Evolutionary conservation across 345 rosid species (phyloP).

Genomic region (Microcos paniculata): DNA sequence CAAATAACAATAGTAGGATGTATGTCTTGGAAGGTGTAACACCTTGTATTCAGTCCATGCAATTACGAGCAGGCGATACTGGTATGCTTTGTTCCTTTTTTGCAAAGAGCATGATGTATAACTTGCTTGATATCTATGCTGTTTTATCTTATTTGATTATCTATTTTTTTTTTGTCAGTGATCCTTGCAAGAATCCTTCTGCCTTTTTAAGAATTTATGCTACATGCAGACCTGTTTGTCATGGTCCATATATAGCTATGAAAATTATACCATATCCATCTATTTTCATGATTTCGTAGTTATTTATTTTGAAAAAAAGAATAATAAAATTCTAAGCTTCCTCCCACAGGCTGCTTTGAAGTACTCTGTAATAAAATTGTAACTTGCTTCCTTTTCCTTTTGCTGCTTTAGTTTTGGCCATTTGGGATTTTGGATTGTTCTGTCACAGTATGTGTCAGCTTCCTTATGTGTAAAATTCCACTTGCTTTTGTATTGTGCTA

Average conservation of each 20-base stretch:
- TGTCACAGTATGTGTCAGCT: neutral
- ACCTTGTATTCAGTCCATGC: constrained; percentile 95
- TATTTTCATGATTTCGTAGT: neutral
- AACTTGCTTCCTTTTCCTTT: neutral
- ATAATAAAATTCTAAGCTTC: neutral
- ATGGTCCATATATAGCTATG: neutral
- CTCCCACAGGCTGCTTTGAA: neutral
- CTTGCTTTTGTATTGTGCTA: constrained; percentile 1
- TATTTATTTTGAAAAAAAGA: neutral
- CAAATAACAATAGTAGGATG: constrained; percentile 98
- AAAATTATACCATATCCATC: neutral
- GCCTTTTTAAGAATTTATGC: neutral
- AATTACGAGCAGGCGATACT: constrained; percentile 87
- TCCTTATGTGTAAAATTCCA: neutral
- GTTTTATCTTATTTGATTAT: neutral
- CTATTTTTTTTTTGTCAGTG: neutral
- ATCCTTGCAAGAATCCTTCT: neutral
- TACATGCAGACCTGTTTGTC: neutral
- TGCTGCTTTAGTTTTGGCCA: neutral
- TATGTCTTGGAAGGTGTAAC: constrained; percentile 98
- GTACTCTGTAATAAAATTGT: neutral
- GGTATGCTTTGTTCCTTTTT: constrained; percentile 39
- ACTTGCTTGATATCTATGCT: neutral
- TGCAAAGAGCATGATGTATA: neutral
- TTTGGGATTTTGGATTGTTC: neutral